Evolutionary conservation across 768 basidiomycete genomes (phyloP).

Genomic region (Sarcodon aspratus): DNA sequence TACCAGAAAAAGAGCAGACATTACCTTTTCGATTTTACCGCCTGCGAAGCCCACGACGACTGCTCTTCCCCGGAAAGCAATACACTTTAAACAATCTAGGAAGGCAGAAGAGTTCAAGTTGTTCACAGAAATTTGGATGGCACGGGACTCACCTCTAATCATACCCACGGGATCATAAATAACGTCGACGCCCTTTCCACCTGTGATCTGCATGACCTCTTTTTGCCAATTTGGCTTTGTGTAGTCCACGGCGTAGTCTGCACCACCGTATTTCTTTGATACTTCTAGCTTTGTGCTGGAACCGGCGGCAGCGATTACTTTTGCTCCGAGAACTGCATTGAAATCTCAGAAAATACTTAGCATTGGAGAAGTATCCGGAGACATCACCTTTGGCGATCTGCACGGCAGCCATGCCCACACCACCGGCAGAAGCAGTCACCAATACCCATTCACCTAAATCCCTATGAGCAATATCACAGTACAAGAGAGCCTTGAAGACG

Average conservation of each 20-base stretch:
- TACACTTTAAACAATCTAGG: slow-evolving; percentile 82
- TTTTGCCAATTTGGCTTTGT: slow-evolving; percentile 77
- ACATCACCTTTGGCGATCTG: slow-evolving; percentile 80
- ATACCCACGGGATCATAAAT: slow-evolving; percentile 83
- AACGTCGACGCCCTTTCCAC: slow-evolving; percentile 77
- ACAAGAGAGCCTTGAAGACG: neutral
- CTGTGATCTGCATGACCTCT: slow-evolving; percentile 74
- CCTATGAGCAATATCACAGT: neutral
- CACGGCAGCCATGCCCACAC: slow-evolving; percentile 85
- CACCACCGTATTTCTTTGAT: slow-evolving; percentile 64
- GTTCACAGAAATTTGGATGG: neutral
- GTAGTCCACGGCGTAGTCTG: slow-evolving; percentile 80
- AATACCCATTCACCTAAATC: slow-evolving; percentile 77
- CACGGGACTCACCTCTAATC: slow-evolving; percentile 41
- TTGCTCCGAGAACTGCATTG: slow-evolving; percentile 68
- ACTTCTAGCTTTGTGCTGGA: slow-evolving; percentile 72
- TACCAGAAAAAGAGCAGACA: neutral
- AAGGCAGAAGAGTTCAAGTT: slow-evolving; percentile 5
- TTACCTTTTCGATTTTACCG: slow-evolving; percentile 74
- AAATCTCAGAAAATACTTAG: neutral
- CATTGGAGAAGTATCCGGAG: neutral
- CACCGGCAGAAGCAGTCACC: slow-evolving; percentile 92
- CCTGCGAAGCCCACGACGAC: slow-evolving; percentile 91
- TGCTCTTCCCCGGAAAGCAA: slow-evolving; percentile 88
- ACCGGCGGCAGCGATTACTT: slow-evolving; percentile 89